Evolutionary conservation across 1,139 yeast genomes (phyloP), one percentile per base, ranked within the genome.

Genomic region (Chernovozyma aurita): DNA sequence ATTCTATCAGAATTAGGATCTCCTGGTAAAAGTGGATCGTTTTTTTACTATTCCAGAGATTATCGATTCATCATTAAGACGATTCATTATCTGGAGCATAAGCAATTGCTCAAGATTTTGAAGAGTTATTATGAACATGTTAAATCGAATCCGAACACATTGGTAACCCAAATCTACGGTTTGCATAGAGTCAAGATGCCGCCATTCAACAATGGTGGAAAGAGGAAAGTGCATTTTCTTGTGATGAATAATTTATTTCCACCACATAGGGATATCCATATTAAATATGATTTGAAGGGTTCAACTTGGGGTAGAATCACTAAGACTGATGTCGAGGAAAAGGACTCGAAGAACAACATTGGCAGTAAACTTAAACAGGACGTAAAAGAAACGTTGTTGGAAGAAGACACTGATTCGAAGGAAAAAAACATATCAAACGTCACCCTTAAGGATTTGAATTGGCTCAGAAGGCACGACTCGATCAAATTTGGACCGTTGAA

Each of bases 191-290:
- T 94, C 34, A 90, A 92, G 55, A 80, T 92, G 78, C 95, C 92
- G 11, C 74, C 85, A 28, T n/a, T n/a, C n/a, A n/a, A n/a, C n/a
- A 60, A 60, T 26, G 59, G 59, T 34, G 78, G 76, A 30, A 73
- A 73, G 40, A 77, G 94, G 42, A 90, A 87, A 55, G 87, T 92
- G 30, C 95, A 94, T 60, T 92, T 94, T 49, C 73, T 94, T 38
- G 97, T 94, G 31, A 94, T 94, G 98, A 94, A 94, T 64, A 94
- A 94, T 55, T 70, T 94, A 37, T 92, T 94, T 60, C 98, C 99
- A 1, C 95, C 97, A 5, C 90, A 87, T 53, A 73, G 92, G 40
- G 95, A 86, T 46, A 82, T 92, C 42, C 95, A 88, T 55, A 63
- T 76, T 33, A 85, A 92, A 29, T 94, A 78, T 58, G 99, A 94